Percentiles rank a stretch among this genome's conserved stretches.
These are phyloP conservation scores for Leccinum variicolor DNA, from an alignment of 768 basidiomycete genomes.

Conservation along the genomic window DNA sequence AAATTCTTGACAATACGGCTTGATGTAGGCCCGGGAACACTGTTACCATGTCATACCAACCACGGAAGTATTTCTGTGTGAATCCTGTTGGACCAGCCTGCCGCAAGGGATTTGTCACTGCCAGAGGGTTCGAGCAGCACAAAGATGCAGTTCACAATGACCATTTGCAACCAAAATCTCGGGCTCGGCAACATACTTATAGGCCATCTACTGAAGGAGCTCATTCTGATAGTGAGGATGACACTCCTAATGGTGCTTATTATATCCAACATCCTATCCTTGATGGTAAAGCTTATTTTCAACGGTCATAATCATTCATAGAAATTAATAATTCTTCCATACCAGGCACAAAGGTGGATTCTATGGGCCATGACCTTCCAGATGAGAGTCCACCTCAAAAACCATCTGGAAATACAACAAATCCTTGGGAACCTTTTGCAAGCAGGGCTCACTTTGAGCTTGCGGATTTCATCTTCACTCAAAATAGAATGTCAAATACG, in stretches of 20 bases:
- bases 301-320: neutral
- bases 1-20: no score
- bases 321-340: neutral
- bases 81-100: neutral
- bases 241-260: neutral
- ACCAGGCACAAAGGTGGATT: neutral
- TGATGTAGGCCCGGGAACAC: neutral
- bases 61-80: neutral
- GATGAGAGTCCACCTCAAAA: neutral
- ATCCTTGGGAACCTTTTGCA: neutral
- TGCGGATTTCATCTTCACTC: neutral
- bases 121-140: neutral
- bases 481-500: neutral
- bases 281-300: neutral
- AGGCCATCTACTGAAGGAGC: neutral
- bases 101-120: neutral
- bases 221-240: neutral
- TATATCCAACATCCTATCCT: neutral
- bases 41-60: neutral
- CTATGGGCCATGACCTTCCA: neutral
- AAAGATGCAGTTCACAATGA: neutral
- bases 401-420: neutral
- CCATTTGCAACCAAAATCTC: neutral
- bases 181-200: neutral
- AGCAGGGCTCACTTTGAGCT: neutral